Base-by-base conservation (phyloP, 805 yeast genomes). In the Metschnikowia kofuensis region DNA sequence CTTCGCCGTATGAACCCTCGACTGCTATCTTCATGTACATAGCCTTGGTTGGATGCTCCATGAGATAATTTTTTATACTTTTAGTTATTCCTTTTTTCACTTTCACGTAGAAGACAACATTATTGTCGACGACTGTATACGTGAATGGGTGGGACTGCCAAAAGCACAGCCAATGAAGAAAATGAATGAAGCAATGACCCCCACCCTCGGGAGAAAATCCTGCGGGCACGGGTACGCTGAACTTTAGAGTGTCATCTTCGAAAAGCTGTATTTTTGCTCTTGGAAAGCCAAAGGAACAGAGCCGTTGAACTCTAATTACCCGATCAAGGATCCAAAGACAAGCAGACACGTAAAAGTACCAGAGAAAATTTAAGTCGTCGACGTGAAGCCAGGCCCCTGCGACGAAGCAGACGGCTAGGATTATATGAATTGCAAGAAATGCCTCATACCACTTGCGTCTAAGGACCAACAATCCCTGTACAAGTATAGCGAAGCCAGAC, bases 81-180 rank as follows among this genome's bases (percentile, higher is more conserved):
- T 50, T 35, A 0, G 75, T 70, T 8, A 70, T 58, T 7, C 75
- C 75, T 9, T 61, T 59, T 47, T 70, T 70, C 16, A 66, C 70
- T 51, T 70, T 69, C 16, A 63, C 55, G 47, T 61, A 69, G 27
- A 69, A 57, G 2, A 64, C 50, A 6, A 54, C 45, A 27, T 53
- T 9, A 21, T 38, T 49, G 28, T 41, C 51, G 21, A 53, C 15
- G 10, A 53, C 49, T 6, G 71, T 67, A 45, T 67, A 69, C 0
- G 87, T 82, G 55, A 84, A 84, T 2, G 89, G 89, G 61, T 84
- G 89, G 0, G 87, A 81, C 56, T 84, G 84, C 80, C 84, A 79
- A 57, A 81, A 78, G 56, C 77, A 64, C 34, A 67, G 54, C 39
- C 72, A 69, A 32, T 58, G 67, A 39, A 80, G 57, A 53, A 79